Evolutionary conservation across 768 basidiomycete species (phyloP).

Genomic region (Gloeophyllum trabeum): DNA sequence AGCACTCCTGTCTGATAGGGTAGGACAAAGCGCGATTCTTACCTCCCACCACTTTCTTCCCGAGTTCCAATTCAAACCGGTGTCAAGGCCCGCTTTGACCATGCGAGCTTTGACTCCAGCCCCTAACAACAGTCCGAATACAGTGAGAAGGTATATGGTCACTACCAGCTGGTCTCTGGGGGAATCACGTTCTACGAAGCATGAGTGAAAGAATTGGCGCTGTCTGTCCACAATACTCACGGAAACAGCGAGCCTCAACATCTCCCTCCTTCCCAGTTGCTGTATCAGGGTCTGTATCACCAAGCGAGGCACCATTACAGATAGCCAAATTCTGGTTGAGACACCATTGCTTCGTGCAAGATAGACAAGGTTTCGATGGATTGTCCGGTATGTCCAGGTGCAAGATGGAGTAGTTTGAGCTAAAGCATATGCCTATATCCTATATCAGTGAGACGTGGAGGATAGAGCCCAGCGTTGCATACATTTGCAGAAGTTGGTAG

Average conservation of each 20-base stretch:
- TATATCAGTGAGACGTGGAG: background rate
- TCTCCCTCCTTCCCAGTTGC: conserved; percentile 93
- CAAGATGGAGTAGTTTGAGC: conserved; percentile 77
- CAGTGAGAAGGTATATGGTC: conserved; percentile 78
- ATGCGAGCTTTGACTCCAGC: conserved; percentile 80
- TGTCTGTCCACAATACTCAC: no score
- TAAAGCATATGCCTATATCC: conserved; percentile 77
- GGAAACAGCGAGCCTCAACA: conserved; percentile 92
- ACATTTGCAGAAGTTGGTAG: conserved; percentile 91
- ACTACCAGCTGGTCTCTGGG: conserved; percentile 93
- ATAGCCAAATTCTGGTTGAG: conserved; percentile 83
- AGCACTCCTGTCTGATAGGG: background rate
- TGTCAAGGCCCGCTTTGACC: conserved; percentile 63
- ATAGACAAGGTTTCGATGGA: conserved; percentile 82
- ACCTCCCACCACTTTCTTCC: conserved; percentile 83
- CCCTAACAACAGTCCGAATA: conserved; percentile 75
- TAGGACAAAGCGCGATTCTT: conserved; percentile 6
- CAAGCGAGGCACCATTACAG: conserved; percentile 70
- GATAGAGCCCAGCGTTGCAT: conserved; percentile 13
- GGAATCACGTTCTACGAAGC: conserved; percentile 70
- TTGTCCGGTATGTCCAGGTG: conserved; percentile 72
- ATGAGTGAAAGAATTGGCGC: no score
- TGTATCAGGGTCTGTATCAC: conserved; percentile 85
- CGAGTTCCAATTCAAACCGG: conserved; percentile 49
- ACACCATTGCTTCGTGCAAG: conserved; percentile 95